These are phyloP conservation scores for Zarea fungicola DNA, from an alignment of 2,329 filamentous ascomycete genomes.

Conservation along the genomic window DNA sequence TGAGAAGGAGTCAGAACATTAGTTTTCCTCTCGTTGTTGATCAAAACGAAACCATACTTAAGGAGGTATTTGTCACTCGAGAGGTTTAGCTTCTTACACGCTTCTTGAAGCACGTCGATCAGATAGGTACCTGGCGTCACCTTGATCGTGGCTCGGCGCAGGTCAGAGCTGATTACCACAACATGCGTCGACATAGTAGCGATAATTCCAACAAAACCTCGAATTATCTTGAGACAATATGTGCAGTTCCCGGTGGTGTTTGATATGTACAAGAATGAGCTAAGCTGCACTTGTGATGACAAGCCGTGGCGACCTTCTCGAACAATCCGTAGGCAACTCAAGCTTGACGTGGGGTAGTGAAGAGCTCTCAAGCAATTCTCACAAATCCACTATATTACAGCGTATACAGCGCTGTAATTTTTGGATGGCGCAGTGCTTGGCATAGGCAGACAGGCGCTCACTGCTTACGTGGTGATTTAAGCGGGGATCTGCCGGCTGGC, in stretches of 20 bases:
- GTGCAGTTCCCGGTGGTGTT: not conserved
- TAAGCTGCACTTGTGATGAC: not conserved
- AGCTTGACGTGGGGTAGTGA: constrained; percentile 13
- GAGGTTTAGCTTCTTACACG: constrained; percentile 75
- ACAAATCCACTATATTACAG: constrained; percentile 2
- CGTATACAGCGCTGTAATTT: not conserved
- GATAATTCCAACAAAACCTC: not conserved
- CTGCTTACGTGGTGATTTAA: constrained; percentile 12
- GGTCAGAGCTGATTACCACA: constrained; percentile 75
- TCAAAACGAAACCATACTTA: constrained; percentile 53
- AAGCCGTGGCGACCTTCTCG: constrained; percentile 12
- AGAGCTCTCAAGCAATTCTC: not conserved
- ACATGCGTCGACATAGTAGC: constrained; percentile 75
- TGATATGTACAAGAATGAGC: not conserved
- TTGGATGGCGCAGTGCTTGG: no score
- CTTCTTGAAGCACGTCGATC: constrained; percentile 80
- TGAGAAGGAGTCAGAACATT: constrained; percentile 28
- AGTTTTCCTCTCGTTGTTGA: no score
- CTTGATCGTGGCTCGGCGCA: constrained; percentile 75
- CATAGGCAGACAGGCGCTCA: constrained; percentile 2
- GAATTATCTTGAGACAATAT: not conserved
- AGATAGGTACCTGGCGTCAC: constrained; percentile 76
- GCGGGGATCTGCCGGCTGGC: constrained; percentile 14
- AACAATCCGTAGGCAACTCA: constrained; percentile 14
- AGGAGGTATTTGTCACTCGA: constrained; percentile 69